Conservation (phyloP, 305 asterid genomes). For the Solanum hybrid region DNA sequence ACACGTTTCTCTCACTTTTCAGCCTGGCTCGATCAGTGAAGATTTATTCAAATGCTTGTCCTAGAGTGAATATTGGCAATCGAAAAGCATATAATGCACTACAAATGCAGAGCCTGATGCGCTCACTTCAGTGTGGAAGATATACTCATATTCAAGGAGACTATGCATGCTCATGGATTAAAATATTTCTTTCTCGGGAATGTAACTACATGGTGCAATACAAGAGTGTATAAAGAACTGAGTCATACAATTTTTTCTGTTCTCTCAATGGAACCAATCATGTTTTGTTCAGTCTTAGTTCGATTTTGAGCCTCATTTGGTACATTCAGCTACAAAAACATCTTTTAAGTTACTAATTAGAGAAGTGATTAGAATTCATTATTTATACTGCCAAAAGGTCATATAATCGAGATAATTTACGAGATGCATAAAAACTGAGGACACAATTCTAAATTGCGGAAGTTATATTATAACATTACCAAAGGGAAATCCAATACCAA, state of each 20-base stretch:
- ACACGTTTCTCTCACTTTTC: background rate
- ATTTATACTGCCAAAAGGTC: background rate
- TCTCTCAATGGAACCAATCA: background rate
- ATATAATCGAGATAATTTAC: background rate
- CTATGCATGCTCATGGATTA: background rate
- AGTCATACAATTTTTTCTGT: background rate
- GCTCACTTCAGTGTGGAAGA: background rate
- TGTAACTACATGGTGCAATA: background rate
- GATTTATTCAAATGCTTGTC: background rate
- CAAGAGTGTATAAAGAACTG: background rate
- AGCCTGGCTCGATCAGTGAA: background rate
- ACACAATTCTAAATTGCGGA: background rate
- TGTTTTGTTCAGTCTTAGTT: background rate
- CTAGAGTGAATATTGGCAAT: background rate
- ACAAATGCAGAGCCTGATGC: background rate
- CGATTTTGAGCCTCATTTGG: background rate
- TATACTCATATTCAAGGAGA: background rate
- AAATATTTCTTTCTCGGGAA: background rate
- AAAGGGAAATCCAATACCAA: background rate
- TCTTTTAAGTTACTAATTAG: background rate
- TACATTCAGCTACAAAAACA: background rate
- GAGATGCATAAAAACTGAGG: background rate
- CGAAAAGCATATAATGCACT: background rate
- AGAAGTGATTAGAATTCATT: background rate
- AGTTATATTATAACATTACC: background rate